Evolutionary conservation across 148 eudicot species (phyloP), one percentile per base, ranked within the genome.

Genomic region (Limonium bicolor): DNA sequence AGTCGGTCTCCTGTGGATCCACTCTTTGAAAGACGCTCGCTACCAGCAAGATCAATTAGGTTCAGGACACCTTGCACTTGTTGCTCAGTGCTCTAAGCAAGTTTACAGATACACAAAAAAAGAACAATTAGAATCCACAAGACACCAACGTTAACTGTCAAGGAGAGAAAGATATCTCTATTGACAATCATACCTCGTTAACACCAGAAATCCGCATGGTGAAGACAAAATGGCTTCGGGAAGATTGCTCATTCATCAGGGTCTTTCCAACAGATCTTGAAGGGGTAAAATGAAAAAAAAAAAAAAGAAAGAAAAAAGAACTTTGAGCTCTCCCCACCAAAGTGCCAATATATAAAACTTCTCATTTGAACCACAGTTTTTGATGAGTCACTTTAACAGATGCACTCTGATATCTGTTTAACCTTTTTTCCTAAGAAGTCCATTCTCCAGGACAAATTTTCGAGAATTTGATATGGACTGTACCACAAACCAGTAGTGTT

Each of bases 231-330:
- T 90, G 99, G 50, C 95, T 85, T 66, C 99, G 80, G 12, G 99
- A 90, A 19, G 99, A 90, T 45, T 90, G 86, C 60, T 90, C 99
- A 53, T 90, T 90, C 94, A 90, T 81, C 58, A 81, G 64, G 27
- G 99, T 90, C 75, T 69, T 90, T 20, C 99, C 99, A 10, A 85
- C 95, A 27, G 99, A 81, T 69, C 99, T 90, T n/a, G n/a, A n/a
- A n/a, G n/a, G n/a, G n/a, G n/a, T n/a, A n/a, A n/a, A n/a, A 43
- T 33, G 32, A 36, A 56, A 22, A 40, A 4, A 21, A 7, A 4
- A 15, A n/a, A n/a, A n/a, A n/a, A n/a, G n/a, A n/a, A n/a, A n/a
- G n/a, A n/a, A n/a, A n/a, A n/a, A n/a, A n/a, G n/a, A n/a, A n/a
- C n/a, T n/a, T n/a, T n/a, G n/a, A n/a, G n/a, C n/a, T n/a, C n/a